A percentile compares a stretch with the other conserved stretches of the same genome.
phyloP scores from a whole-genome alignment of 2,329 filamentous ascomycete genomes.

The Teratosphaeria nubilosa region DNA sequence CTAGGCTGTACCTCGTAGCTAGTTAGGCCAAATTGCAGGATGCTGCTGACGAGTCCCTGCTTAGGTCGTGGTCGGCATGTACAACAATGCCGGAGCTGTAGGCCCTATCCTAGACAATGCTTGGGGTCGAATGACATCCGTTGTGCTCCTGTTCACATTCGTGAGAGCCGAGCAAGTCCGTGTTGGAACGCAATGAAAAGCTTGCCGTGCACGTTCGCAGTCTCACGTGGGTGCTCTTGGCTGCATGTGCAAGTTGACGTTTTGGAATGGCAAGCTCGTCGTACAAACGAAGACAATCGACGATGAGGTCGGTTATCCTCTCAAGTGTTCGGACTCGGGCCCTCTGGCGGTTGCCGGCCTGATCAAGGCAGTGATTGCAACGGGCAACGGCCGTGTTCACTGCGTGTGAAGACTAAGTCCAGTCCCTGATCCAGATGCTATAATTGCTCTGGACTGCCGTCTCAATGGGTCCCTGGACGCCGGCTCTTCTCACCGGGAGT shows the following conservation, averaged over 20 bases:
- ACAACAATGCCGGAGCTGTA: background rate
- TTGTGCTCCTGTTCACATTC: background rate
- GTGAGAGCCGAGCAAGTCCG: constrained; percentile 1
- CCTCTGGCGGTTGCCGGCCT: background rate
- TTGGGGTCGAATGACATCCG: background rate
- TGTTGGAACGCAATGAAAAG: background rate
- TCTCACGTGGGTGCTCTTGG: background rate
- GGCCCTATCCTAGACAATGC: background rate
- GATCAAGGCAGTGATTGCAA: background rate
- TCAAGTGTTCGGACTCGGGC: background rate
- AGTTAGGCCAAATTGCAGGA: background rate
- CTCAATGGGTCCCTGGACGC: background rate
- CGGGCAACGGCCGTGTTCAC: background rate
- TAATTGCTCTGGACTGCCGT: background rate
- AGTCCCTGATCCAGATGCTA: background rate
- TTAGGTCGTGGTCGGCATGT: background rate
- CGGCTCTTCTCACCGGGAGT: background rate
- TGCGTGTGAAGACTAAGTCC: background rate
- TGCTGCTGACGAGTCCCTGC: background rate
- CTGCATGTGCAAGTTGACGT: background rate
- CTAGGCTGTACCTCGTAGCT: background rate
- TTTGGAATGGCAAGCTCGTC: background rate
- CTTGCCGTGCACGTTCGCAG: background rate
- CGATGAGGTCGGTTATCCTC: background rate
- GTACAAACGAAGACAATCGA: background rate